Percentiles rank a stretch among this genome's conserved stretches.
Evolutionary conservation across 331 rosid species (phyloP).

Genomic region (Quercus tomentella): DNA sequence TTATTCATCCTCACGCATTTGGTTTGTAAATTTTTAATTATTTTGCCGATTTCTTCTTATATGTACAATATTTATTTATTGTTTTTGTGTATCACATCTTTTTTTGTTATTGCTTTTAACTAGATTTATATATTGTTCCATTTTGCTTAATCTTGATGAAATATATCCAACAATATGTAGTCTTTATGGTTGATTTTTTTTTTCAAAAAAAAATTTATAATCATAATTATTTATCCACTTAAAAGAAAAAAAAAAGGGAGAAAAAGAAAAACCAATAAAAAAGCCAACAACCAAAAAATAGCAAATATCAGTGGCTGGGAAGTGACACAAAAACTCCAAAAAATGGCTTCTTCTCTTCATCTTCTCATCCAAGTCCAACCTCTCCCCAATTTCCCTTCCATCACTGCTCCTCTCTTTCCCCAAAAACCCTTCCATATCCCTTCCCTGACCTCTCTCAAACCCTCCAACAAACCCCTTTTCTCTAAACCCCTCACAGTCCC

Average conservation of each 20-base stretch:
- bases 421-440: conserved; percentile 23
- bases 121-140: no score
- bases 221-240: no score
- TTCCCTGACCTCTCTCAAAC: conserved; percentile 32
- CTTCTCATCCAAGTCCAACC: conserved; percentile 36
- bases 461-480: conserved; percentile 13
- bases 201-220: no score
- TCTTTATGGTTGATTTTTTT: no score
- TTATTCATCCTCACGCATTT: rapidly evolving
- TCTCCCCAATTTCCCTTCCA: conserved; percentile 31
- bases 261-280: neutral
- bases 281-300: neutral
- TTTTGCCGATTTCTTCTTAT: no score
- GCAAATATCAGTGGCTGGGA: conserved; percentile 34
- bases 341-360: conserved; percentile 65
- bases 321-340: neutral
- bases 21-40: no score
- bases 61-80: no score
- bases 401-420: conserved; percentile 25
- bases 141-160: no score
- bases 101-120: no score
- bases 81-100: no score
- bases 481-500: conserved; percentile 34
- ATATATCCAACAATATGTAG: no score
- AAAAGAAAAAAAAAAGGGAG: neutral